phyloP scores from a whole-genome alignment of 495 filamentous ascomycete species.

The Penicillium psychrofluorescens region DNA sequence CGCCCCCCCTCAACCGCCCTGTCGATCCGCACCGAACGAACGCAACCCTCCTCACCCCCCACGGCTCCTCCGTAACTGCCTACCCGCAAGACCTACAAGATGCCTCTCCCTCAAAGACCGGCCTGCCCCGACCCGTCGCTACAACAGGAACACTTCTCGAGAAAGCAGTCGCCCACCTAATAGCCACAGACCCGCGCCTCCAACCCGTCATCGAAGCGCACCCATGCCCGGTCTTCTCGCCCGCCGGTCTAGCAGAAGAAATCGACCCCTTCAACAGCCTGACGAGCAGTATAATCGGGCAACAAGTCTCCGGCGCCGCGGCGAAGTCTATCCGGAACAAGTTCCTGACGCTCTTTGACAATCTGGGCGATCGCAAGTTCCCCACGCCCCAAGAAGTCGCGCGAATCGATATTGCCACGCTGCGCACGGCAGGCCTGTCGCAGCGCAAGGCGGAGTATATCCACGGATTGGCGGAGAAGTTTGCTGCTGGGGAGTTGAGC shows the following conservation, averaged over 20 bases:
- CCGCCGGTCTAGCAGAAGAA: constrained; percentile 71
- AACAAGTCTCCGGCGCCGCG: constrained; percentile 91
- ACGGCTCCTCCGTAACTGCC: constrained; percentile 61
- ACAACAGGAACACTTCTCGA: constrained; percentile 70
- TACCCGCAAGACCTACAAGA: constrained; percentile 40
- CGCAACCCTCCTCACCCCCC: constrained; percentile 71
- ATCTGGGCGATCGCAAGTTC: constrained; percentile 35
- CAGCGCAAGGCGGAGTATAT: constrained; percentile 94
- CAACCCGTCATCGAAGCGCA: constrained; percentile 65
- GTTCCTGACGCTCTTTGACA: constrained; percentile 71
- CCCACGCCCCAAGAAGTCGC: constrained; percentile 71
- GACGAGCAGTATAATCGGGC: constrained; percentile 80
- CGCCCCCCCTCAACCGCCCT: constrained; percentile 44
- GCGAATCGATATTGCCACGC: constrained; percentile 45
- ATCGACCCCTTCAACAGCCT: constrained; percentile 85
- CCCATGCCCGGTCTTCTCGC: constrained; percentile 70
- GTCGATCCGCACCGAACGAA: constrained; percentile 61
- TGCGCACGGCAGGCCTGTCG: constrained; percentile 82
- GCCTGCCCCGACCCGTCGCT: constrained; percentile 40
- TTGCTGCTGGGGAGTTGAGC: constrained; percentile 63
- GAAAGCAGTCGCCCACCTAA: constrained; percentile 70
- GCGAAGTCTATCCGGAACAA: constrained; percentile 80
- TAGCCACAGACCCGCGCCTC: constrained; percentile 68
- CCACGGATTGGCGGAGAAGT: constrained; percentile 74
- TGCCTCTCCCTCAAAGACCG: constrained; percentile 52